Conservation (phyloP, 2,329 filamentous ascomycete species). For the Aspergillus fischeri region DNA sequence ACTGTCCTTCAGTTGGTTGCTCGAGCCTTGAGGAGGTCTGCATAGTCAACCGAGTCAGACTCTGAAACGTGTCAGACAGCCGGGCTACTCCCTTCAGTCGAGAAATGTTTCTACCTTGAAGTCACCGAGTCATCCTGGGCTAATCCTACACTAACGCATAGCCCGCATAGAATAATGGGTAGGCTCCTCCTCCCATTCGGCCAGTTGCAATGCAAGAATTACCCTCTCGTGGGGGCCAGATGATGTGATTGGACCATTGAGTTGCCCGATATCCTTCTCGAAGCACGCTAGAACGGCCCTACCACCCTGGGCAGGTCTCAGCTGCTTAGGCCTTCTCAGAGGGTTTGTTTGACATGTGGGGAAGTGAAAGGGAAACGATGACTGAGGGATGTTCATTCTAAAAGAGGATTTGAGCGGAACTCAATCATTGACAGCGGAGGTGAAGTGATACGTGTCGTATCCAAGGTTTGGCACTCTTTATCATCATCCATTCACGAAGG, state of each 20-base stretch:
- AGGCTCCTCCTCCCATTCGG: background rate
- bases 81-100: background rate
- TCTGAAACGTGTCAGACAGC: background rate
- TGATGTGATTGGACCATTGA: background rate
- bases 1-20: too few relatives aligned
- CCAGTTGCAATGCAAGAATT: background rate
- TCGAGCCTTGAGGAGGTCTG: background rate
- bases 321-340: background rate
- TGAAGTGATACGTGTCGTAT: background rate
- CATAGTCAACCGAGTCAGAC: background rate
- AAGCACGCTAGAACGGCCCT: conserved; percentile 26
- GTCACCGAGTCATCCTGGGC: background rate
- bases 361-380: background rate
- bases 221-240: background rate
- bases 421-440: too few relatives aligned
- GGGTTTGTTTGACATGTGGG: background rate
- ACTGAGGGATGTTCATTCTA: background rate
- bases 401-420: too few relatives aligned
- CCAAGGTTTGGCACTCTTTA: too few relatives aligned
- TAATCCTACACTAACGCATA: background rate
- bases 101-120: background rate
- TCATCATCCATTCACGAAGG: background rate
- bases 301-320: background rate
- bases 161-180: too few relatives aligned
- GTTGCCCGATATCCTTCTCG: conserved; percentile 16